Percentiles rank a stretch among this genome's conserved stretches.
Evolutionary conservation across 305 asterid species (phyloP).

Genomic region (Solanum hybrid): DNA sequence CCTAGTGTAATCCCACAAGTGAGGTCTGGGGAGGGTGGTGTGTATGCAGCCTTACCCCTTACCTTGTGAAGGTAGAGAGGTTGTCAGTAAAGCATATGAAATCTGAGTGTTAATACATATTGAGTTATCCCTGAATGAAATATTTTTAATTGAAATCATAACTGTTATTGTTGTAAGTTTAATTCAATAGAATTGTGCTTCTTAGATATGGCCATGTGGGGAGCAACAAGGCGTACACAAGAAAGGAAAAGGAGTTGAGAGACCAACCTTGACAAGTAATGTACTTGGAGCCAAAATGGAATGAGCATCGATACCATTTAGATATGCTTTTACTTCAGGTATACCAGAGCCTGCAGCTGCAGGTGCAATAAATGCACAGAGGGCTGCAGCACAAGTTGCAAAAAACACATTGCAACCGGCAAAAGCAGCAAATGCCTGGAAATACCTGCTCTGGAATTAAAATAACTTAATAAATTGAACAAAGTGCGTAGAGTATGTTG

Average conservation of each 20-base stretch:
- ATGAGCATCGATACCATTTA: conserved; percentile 90
- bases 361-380: conserved; percentile 86
- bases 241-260: background rate
- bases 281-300: conserved; percentile 96
- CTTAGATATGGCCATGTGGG: background rate
- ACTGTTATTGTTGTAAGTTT: background rate
- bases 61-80: background rate
- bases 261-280: conserved; percentile 70
- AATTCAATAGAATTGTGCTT: background rate
- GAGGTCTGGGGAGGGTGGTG: background rate
- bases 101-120: background rate
- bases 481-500: background rate
- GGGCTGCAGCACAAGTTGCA: conserved; percentile 62
- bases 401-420: conserved; percentile 56
- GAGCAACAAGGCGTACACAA: background rate
- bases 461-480: conserved; percentile 5
- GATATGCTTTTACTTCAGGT: conserved; percentile 97
- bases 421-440: conserved; percentile 52
- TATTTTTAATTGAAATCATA: background rate
- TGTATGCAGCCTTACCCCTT: background rate
- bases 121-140: background rate
- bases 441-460: conserved; percentile 47
- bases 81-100: background rate
- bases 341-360: conserved; percentile 99
- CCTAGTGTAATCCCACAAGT: background rate